Conservation (phyloP, 1,284 basidiomycete species). For the Kalmanozyma brasiliensis region DNA sequence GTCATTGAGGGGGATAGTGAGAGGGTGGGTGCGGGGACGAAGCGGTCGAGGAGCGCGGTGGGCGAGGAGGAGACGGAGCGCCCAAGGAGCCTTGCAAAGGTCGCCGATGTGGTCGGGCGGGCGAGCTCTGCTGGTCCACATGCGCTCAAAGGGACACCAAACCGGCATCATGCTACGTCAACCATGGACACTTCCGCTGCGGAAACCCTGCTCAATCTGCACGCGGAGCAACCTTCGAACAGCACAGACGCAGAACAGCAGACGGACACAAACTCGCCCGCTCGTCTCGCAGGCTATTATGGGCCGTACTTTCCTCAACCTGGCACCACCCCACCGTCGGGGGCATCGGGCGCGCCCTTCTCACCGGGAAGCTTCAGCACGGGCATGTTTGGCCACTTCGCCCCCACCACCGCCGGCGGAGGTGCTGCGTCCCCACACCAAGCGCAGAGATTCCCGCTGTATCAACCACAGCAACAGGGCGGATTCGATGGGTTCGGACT, state of each 20-base stretch:
- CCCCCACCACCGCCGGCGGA: constrained; percentile 5
- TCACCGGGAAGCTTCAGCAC: constrained; percentile 38
- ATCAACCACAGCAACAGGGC: too few relatives aligned
- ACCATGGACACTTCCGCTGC: constrained; percentile 39
- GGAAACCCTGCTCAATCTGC: constrained; percentile 43
- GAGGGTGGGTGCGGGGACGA: constrained; percentile 15
- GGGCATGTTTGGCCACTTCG: constrained; percentile 48
- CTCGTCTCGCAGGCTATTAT: too few relatives aligned
- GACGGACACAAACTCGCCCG: too few relatives aligned
- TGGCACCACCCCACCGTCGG: constrained; percentile 7
- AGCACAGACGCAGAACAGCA: too few relatives aligned
- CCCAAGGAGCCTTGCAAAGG: constrained; percentile 11
- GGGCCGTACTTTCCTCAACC: background rate
- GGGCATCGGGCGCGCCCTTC: constrained; percentile 2
- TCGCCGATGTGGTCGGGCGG: background rate
- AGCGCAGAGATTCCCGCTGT: too few relatives aligned
- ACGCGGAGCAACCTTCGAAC: too few relatives aligned
- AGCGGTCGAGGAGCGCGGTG: constrained; percentile 30
- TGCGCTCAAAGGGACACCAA: too few relatives aligned
- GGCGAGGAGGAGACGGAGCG: constrained; percentile 3
- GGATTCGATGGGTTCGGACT: too few relatives aligned
- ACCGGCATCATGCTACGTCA: constrained; percentile 1
- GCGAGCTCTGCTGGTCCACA: constrained; percentile 16
- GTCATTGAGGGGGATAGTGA: constrained; percentile 38
- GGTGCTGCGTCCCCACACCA: too few relatives aligned